Conservation (phyloP, 768 basidiomycete species). For the Mycena galopus region DNA sequence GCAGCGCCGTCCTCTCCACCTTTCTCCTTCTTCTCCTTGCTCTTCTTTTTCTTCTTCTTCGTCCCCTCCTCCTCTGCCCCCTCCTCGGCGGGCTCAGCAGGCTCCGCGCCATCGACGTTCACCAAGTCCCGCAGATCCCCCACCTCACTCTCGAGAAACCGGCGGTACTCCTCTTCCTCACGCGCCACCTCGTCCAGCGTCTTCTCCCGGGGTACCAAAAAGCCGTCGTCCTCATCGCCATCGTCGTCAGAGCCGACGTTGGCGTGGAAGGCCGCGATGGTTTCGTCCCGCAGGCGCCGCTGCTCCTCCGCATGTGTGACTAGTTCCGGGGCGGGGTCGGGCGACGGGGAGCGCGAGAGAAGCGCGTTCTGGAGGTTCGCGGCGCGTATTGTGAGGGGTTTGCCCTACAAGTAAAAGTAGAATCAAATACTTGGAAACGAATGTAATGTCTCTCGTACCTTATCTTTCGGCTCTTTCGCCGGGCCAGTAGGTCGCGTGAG, state of each 20-base stretch:
- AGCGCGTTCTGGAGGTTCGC: slow-evolving; percentile 76
- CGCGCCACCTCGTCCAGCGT: slow-evolving; percentile 80
- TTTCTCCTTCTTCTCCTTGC: slow-evolving; percentile 59
- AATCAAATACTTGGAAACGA: too few species aligned
- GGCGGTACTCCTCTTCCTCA: slow-evolving; percentile 90
- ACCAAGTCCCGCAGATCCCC: slow-evolving; percentile 82
- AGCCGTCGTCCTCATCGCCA: slow-evolving; percentile 69
- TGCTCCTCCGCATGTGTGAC: slow-evolving; percentile 88
- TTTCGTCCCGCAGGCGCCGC: slow-evolving; percentile 79
- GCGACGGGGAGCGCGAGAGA: slow-evolving; percentile 72
- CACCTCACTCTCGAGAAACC: slow-evolving; percentile 85
- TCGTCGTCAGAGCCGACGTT: slow-evolving; percentile 40
- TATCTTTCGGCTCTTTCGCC: slow-evolving; percentile 55
- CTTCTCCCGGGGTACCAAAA: slow-evolving; percentile 82
- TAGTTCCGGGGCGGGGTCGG: slow-evolving; percentile 52
- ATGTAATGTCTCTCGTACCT: too few species aligned
- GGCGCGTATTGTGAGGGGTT: slow-evolving; percentile 83
- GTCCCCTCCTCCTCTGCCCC: slow-evolving; percentile 43
- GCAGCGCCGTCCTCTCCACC: slow-evolving; percentile 48
- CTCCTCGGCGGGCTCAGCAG: slow-evolving; percentile 37
- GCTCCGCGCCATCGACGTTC: slow-evolving; percentile 55
- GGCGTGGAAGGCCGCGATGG: slow-evolving; percentile 84
- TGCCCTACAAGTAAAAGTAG: slow-evolving; percentile 58
- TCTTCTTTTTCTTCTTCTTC: slow-evolving; percentile 52
- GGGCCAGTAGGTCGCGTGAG: slow-evolving; percentile 46